Base-by-base conservation (phyloP, 1,284 basidiomycete species). In the Pterulicium gracile region DNA sequence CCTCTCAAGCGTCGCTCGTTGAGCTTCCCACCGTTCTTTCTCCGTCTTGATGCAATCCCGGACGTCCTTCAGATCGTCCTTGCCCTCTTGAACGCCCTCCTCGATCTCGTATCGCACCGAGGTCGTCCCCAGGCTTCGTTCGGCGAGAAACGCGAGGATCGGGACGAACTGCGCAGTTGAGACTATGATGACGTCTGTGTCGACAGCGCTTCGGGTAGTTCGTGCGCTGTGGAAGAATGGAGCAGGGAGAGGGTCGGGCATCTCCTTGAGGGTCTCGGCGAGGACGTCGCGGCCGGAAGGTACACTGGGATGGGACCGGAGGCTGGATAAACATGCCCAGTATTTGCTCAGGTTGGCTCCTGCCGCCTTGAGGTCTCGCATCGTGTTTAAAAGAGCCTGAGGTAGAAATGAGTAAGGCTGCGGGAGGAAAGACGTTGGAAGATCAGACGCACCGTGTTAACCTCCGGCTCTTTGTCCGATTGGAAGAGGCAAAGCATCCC, bases 131-230 rank as follows among this genome's bases (percentile, higher is more conserved):
- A 78, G 53, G 0, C 66, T 68, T 4, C 61, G 60, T 41, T 81
- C 68, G 14, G 81, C 67, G n/a, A 88, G 63, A 1, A 72, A 69
- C 2, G 67, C 52, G 24, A 88, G 55, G 15, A 83, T 68, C 20
- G 82, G 82, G 13, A 88, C 62, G 51, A 88, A 67, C 54, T 88
- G 84, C 2, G 69, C 68, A 0, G 82, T 68, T 42, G 67, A 63
- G 3, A 66, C 60, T 43, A 82, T 62, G 24, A 60, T 54, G 15
- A 66, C 47, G 15, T 50, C 15, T 24, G 50, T 49, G 13, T 43
- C 45, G 18, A 43, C 23, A 23, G 52, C 50, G 19, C 60, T 67
- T 47, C 67, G 67, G 19, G 66, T 68, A 46, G 55, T 65, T 52
- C 58, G 64, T 45, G 58, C 52, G 36, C 54, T 53, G 24, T 58